Base-by-base conservation (phyloP, 768 basidiomycete species). In the Psilocybe subaeruginosa region DNA sequence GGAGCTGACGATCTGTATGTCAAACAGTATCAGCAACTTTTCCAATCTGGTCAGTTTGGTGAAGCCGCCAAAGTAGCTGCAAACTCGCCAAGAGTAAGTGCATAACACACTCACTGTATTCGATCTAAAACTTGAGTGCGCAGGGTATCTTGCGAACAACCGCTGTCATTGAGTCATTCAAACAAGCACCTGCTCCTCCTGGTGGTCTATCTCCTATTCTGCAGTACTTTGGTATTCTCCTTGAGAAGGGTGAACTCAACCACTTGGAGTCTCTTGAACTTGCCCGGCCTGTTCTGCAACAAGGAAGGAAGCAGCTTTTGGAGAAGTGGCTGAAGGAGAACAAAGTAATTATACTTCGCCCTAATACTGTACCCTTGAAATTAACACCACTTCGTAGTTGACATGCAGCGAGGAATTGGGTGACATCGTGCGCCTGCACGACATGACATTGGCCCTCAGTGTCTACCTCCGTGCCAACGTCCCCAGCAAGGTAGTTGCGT, bases 251-350 rank as follows among this genome's bases (percentile, higher is more conserved):
- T 27, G 95, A 97, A 77, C 85, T 99, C 60, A 99, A 99, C 76
- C 95, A 97, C 72, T 85, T 91, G 8, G 97, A 99, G 74, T 96
- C 94, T 12, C 76, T 99, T 33, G 97, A 99, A 74, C 85, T 99
- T 49, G 97, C 97, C 1, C 87, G 95, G 50, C 97, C 97, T 16
- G 97, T 99, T 7, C 79, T 99, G 48, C 90, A 93, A 66, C 97
- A 99, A 77, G 95, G 95, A 37, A 88, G 95, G 74, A 99, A 99
- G 77, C 94, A 98, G 70, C 80, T 99, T 48, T 80, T 99, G 14
- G 97, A 99, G 80, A 99, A 99, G 70, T 99, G 97, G 97, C 78
- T 99, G 63, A 99, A 99, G 77, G 97, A 99, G 82, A 98, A 97
- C 80, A 99, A 99, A 88, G 95, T 90, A 49, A 48, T 74, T 65